A percentile compares a stretch with the other conserved stretches of the same genome.
These are phyloP conservation scores for Diospyros lotus DNA, from an alignment of 148 eudicot genomes.

Conservation along the genomic window DNA sequence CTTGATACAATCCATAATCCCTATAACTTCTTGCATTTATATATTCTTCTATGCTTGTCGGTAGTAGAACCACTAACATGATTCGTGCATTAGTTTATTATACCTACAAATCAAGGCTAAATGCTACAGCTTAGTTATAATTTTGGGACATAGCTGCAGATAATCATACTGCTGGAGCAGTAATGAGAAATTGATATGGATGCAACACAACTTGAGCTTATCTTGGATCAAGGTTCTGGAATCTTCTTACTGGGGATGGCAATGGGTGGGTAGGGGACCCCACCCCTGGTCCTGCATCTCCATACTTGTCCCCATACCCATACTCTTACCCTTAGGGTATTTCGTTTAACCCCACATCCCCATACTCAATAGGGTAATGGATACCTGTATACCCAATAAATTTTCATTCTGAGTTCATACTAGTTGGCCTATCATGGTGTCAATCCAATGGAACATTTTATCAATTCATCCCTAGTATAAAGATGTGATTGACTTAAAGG, in stretches of 20 bases:
- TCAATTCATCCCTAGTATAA: neutral
- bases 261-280: too few species aligned
- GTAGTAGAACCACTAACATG: neutral
- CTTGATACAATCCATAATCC: neutral
- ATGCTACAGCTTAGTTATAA: neutral
- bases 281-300: too few species aligned
- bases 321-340: too few species aligned
- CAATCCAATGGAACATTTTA: neutral
- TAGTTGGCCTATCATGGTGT: neutral
- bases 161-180: conserved; percentile 1
- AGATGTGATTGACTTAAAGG: neutral
- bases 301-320: too few species aligned
- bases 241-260: neutral
- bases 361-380: too few species aligned
- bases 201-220: neutral
- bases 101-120: neutral
- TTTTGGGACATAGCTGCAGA: neutral
- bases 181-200: neutral
- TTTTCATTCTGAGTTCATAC: too few species aligned
- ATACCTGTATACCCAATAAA: too few species aligned
- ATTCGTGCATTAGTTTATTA: neutral
- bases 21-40: neutral
- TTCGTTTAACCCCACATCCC: too few species aligned
- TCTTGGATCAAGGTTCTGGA: neutral
- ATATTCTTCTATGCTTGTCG: neutral